These are phyloP conservation scores for Hordeum pubiflorum DNA, from an alignment of 202 grass and related monocot species.

Conservation along the genomic window DNA sequence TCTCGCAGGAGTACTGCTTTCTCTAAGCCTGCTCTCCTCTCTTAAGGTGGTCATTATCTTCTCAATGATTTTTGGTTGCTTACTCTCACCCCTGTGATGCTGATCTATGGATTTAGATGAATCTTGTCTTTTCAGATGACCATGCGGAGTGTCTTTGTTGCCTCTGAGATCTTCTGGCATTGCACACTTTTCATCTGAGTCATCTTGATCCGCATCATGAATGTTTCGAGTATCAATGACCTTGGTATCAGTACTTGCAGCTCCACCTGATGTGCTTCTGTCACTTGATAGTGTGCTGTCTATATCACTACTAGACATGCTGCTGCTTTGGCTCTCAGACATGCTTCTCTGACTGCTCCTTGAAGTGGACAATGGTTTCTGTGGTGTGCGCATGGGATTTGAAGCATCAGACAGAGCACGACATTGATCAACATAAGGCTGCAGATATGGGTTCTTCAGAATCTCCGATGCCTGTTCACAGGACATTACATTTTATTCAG, in stretches of 20 bases:
- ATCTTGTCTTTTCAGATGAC: slow-evolving; percentile 59
- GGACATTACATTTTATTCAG: slow-evolving; percentile 21
- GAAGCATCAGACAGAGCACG: slow-evolving; percentile 49
- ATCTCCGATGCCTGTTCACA: slow-evolving; percentile 81
- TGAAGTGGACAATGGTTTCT: slow-evolving; percentile 38
- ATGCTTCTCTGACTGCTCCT: slow-evolving; percentile 40
- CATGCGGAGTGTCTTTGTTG: slow-evolving; percentile 35
- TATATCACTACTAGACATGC: slow-evolving; percentile 75
- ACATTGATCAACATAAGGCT: slow-evolving; percentile 66
- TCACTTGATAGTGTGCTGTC: slow-evolving; percentile 60
- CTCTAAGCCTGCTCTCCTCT: slow-evolving; percentile 61
- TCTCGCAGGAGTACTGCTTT: slow-evolving; percentile 56
- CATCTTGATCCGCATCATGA: slow-evolving; percentile 28
- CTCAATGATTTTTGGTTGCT: slow-evolving; percentile 69
- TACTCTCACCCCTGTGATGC: slow-evolving; percentile 42
- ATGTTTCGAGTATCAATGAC: slow-evolving; percentile 12
- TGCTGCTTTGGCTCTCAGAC: slow-evolving; percentile 84
- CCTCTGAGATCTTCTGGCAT: slow-evolving; percentile 34
- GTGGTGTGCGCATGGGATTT: slow-evolving; percentile 31
- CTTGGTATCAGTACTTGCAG: slow-evolving; percentile 34
- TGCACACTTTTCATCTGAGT: slow-evolving; percentile 22
- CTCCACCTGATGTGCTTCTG: slow-evolving; percentile 40
- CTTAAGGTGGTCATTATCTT: slow-evolving; percentile 71
- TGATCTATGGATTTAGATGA: slow-evolving; percentile 43
- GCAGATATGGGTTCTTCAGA: slow-evolving; percentile 69